Base-by-base conservation (phyloP, 768 basidiomycete genomes). In the Suillus discolor region DNA sequence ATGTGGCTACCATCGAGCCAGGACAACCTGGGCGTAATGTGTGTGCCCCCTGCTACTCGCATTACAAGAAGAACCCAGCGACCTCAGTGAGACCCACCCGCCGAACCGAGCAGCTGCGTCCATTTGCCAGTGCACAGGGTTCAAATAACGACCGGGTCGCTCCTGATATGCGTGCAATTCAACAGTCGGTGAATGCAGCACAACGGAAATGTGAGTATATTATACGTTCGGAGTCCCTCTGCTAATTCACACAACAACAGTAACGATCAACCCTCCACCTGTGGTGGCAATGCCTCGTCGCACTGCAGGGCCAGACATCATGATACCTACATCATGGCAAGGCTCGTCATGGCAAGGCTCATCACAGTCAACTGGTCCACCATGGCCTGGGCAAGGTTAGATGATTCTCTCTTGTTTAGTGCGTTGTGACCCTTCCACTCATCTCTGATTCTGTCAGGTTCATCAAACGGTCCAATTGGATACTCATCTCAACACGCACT, bases 101-200 rank as follows among this genome's bases (percentile, higher is more conserved):
- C 45, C 23, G 18, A 39, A 25, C 28, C 2, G 23, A 28, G 16
- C 20, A 42, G 13, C 41, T 16, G 25, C 12, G 12, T 49, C 47
- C n/a, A 6, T 47, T 47, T 47, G 12, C 45, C 45, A 47, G 45
- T 47, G 45, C 45, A 1, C 45, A 13, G 45, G 45, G 45, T 47
- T 47, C 45, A 47, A 47, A 5, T n/a, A 47, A 47, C 12, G n/a
- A 47, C 45, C n/a, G n/a, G 42, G 42, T 44, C 12, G 5, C 9
- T 49, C 53, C 63, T 13, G 39, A 64, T 45, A 31, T 55, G 42
- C 23, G 36, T 16, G 18, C 53, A 42, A 64, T 64, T 36, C 63
- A 42, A 34, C 51, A 64, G 34, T 57, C 39, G 13, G 53, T 64
- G 4, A 64, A 42, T 64, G 54, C 63, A 23, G 63, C 38, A 25